These are phyloP conservation scores for Rachicladosporium sp. DNA, from an alignment of 2,329 filamentous ascomycete genomes.

Conservation along the genomic window DNA sequence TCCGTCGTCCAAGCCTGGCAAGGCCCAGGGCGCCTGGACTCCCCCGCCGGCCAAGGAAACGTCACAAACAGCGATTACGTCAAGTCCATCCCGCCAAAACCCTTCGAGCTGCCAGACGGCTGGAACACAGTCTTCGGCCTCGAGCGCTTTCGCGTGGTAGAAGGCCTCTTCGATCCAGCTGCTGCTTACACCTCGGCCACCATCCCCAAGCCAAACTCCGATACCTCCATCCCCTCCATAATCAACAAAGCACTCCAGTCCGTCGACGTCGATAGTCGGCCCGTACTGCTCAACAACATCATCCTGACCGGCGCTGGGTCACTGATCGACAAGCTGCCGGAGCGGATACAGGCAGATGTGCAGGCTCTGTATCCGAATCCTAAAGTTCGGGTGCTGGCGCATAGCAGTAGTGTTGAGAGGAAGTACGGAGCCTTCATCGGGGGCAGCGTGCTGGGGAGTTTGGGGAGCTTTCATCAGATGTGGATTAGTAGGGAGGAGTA, in stretches of 20 bases:
- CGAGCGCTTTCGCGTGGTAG: slow-evolving; percentile 74
- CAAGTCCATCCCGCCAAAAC: slow-evolving; percentile 60
- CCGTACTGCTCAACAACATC: slow-evolving; percentile 73
- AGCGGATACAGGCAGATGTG: slow-evolving; percentile 77
- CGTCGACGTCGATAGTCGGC: slow-evolving; percentile 80
- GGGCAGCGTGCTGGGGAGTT: slow-evolving; percentile 83
- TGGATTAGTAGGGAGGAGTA: slow-evolving; percentile 98
- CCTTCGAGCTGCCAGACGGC: slow-evolving; percentile 95
- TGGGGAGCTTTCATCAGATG: slow-evolving; percentile 98
- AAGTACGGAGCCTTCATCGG: slow-evolving; percentile 94
- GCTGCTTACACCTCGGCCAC: slow-evolving; percentile 49
- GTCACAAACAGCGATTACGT: slow-evolving; percentile 59
- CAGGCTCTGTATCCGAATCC: slow-evolving; percentile 70
- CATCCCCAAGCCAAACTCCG: slow-evolving; percentile 40
- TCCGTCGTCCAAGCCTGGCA: slow-evolving; percentile 90
- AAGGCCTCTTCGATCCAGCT: slow-evolving; percentile 82
- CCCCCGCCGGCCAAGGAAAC: slow-evolving; percentile 23
- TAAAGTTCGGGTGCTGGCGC: slow-evolving; percentile 77
- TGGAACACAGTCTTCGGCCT: slow-evolving; percentile 90
- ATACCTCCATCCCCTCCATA: slow-evolving; percentile 72
- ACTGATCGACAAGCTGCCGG: slow-evolving; percentile 81
- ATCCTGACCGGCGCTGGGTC: slow-evolving; percentile 84
- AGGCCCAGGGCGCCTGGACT: slow-evolving; percentile 55
- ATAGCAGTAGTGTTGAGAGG: slow-evolving; percentile 74
- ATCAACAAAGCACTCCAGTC: slow-evolving; percentile 64